A percentile compares a stretch with the other conserved stretches of the same genome.
These are phyloP conservation scores for Pichia kluyveri DNA, from an alignment of 805 yeast species.

Conservation along the genomic window DNA sequence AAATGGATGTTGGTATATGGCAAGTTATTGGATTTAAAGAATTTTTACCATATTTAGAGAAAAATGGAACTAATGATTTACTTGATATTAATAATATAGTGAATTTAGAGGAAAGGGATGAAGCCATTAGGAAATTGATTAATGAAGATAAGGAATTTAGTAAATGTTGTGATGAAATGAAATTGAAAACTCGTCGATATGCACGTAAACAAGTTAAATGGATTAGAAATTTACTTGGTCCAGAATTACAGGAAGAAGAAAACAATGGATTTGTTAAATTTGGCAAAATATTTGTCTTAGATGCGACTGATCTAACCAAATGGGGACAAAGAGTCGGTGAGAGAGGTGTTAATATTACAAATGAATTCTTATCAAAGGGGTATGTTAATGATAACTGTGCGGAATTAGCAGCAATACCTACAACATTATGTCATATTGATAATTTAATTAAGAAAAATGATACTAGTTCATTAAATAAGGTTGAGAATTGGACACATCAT, in stretches of 20 bases:
- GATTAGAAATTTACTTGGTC: constrained; percentile 65
- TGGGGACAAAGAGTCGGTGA: constrained; percentile 54
- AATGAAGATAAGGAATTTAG: constrained; percentile 20
- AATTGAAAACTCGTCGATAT: constrained; percentile 72
- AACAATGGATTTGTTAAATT: constrained; percentile 42
- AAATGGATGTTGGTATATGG: constrained; percentile 71
- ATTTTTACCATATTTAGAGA: constrained; percentile 49
- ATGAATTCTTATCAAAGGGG: constrained; percentile 16
- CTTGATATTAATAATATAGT: background rate
- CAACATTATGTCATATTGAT: constrained; percentile 7
- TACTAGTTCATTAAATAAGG: constrained; percentile 10
- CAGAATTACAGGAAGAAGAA: constrained; percentile 45
- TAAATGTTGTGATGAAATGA: constrained; percentile 66
- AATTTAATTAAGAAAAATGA: constrained; percentile 5
- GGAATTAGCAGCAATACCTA: constrained; percentile 13
- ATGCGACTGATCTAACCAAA: constrained; percentile 59
- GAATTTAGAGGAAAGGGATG: background rate
- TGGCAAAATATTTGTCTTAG: constrained; percentile 56
- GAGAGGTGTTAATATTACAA: constrained; percentile 46
- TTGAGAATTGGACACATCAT: constrained; percentile 51
- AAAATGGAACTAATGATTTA: constrained; percentile 13
- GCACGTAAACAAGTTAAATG: constrained; percentile 86
- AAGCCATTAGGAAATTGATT: constrained; percentile 1
- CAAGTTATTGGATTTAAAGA: constrained; percentile 94
- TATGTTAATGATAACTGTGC: background rate